A percentile compares a stretch with the other conserved stretches of the same genome.
Conservation (phyloP, 177 flowering plant species). For the Vitis hybrid region DNA sequence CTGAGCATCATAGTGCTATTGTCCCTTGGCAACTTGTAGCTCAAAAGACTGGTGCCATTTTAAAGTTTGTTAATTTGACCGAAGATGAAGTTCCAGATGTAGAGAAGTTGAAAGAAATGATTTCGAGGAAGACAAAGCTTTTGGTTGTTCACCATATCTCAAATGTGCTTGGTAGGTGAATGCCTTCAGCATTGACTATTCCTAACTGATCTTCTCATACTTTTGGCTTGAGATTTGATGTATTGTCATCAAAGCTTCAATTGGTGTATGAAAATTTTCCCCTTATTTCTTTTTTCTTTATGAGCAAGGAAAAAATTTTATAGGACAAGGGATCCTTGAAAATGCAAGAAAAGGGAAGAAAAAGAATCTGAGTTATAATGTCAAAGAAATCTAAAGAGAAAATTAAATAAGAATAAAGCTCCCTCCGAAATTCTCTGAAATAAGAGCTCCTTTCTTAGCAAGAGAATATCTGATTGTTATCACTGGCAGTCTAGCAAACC, state of each 20-base stretch:
- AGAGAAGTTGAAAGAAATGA: conserved; percentile 41
- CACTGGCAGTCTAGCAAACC: no score
- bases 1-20: conserved; percentile 96
- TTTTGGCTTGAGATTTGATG: no score
- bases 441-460: no score
- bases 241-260: no score
- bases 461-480: no score
- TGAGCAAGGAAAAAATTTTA: neutral
- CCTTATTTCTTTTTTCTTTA: neutral
- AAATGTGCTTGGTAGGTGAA: conserved; percentile 69
- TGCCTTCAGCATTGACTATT: neutral
- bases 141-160: conserved; percentile 90
- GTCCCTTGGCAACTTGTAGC: conserved; percentile 98
- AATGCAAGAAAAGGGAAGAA: no score
- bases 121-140: conserved; percentile 77
- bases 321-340: no score
- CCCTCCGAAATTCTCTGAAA: no score
- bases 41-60: conserved; percentile 77
- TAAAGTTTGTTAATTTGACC: conserved; percentile 70
- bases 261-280: neutral
- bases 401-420: no score
- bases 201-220: neutral
- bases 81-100: conserved; percentile 72
- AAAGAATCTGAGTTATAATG: no score
- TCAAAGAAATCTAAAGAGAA: no score